Evolutionary conservation across 768 basidiomycete species (phyloP).

Genomic region (Filobasidium wieringae): DNA sequence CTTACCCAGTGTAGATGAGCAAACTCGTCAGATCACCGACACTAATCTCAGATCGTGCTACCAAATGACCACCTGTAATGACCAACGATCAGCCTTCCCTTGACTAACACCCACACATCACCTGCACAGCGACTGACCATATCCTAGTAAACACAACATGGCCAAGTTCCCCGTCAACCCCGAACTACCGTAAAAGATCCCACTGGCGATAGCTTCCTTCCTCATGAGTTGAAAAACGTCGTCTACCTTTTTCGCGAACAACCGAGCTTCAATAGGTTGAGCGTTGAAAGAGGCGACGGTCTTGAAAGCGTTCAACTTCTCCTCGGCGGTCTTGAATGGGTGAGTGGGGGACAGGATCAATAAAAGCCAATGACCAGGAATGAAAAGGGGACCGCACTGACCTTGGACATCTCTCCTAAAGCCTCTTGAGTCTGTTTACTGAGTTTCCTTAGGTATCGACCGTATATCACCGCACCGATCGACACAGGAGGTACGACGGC

Average conservation of each 20-base stretch:
- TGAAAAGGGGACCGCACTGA: constrained; percentile 22
- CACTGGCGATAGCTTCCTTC: constrained; percentile 79
- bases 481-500: constrained; percentile 64
- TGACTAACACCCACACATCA: background rate
- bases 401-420: constrained; percentile 85
- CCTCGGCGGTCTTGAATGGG: constrained; percentile 58
- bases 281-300: constrained; percentile 44
- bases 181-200: constrained; percentile 70
- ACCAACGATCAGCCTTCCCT: no score
- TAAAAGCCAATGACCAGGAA: no score
- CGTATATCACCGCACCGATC: constrained; percentile 60
- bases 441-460: constrained; percentile 81
- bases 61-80: constrained; percentile 68
- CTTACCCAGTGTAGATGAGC: constrained; percentile 81
- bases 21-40: constrained; percentile 85
- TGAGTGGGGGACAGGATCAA: background rate
- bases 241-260: constrained; percentile 55
- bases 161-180: constrained; percentile 90
- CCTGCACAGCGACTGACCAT: constrained; percentile 48
- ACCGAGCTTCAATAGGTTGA: constrained; percentile 56
- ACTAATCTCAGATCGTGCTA: constrained; percentile 73
- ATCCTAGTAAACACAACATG: constrained; percentile 73
- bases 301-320: constrained; percentile 86
- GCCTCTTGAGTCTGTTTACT: constrained; percentile 89
- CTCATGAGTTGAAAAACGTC: constrained; percentile 61